phyloP scores from a whole-genome alignment of 441 rosid genomes.

The Brassica balearica region DNA sequence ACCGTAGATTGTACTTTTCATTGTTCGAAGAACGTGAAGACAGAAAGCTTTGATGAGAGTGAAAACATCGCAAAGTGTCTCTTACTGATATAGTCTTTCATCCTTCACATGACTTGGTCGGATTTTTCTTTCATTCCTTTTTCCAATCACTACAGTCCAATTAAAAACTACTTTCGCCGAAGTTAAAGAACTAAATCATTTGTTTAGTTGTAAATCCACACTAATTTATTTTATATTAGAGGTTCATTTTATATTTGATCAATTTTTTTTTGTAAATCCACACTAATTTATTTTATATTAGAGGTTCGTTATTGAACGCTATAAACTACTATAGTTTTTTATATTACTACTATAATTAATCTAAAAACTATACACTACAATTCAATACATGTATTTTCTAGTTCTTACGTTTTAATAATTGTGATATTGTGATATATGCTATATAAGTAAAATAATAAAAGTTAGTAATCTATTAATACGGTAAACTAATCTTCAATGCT shows the following conservation, averaged over 20 bases:
- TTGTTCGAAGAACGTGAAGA: constrained; percentile 31
- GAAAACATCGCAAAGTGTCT: constrained; percentile 32
- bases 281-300: not conserved
- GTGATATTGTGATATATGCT: not conserved
- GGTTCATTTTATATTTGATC: too few relatives aligned
- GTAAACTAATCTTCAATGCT: not conserved
- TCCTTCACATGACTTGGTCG: constrained; percentile 44
- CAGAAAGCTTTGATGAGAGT: constrained; percentile 31
- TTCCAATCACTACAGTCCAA: constrained; percentile 33
- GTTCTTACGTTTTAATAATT: not conserved
- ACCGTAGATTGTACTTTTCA: constrained; percentile 27
- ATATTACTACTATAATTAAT: not conserved
- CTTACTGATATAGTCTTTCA: constrained; percentile 10
- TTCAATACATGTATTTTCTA: not conserved
- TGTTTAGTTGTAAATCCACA: not conserved
- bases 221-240: not conserved
- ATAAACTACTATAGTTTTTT: not conserved
- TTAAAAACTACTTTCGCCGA: constrained; percentile 12
- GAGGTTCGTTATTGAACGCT: not conserved
- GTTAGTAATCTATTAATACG: not conserved
- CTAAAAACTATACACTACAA: not conserved
- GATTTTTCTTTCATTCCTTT: constrained; percentile 1
- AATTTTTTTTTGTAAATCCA: too few relatives aligned
- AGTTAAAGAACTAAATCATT: not conserved
- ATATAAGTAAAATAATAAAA: not conserved